Evolutionary conservation across 176 grass and related monocot species (phyloP).

Genomic region (Rhipidocladum racemiflorum): DNA sequence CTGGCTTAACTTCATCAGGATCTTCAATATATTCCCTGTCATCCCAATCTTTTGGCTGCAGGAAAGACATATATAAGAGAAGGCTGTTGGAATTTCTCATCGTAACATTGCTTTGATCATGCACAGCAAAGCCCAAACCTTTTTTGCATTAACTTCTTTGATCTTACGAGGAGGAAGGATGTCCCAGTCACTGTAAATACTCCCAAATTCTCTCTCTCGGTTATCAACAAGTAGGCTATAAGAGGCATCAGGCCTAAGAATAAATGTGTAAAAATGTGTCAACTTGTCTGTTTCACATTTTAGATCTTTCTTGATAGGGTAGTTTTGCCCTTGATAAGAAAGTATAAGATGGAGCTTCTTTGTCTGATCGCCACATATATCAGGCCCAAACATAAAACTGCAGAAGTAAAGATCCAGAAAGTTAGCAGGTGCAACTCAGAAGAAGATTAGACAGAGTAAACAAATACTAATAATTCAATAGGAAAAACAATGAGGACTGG

Average conservation of each 20-base stretch:
- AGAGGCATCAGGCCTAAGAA: constrained; percentile 87
- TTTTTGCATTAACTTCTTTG: constrained; percentile 81
- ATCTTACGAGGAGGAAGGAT: constrained; percentile 95
- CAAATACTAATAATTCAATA: not conserved
- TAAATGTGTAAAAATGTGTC: constrained; percentile 93
- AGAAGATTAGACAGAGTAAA: not conserved
- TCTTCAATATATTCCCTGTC: constrained; percentile 95
- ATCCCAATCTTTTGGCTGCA: constrained; percentile 92
- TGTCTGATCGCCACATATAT: constrained; percentile 88
- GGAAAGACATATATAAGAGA: constrained; percentile 26
- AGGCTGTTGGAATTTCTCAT: constrained; percentile 6
- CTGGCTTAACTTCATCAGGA: constrained; percentile 76
- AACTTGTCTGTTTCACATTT: constrained; percentile 90
- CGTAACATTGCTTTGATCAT: not conserved
- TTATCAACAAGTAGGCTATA: constrained; percentile 97
- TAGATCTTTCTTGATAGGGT: constrained; percentile 95
- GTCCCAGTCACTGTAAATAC: constrained; percentile 97
- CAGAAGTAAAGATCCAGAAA: constrained; percentile 25
- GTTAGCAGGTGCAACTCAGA: constrained; percentile 19
- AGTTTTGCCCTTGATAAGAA: constrained; percentile 98
- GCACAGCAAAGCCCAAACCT: constrained; percentile 45
- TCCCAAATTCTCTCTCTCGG: constrained; percentile 91
- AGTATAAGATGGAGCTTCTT: constrained; percentile 99
- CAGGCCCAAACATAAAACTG: constrained; percentile 98
- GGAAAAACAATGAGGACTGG: not conserved